Base-by-base conservation (phyloP, 768 basidiomycete species). In the Epithele typhae region DNA sequence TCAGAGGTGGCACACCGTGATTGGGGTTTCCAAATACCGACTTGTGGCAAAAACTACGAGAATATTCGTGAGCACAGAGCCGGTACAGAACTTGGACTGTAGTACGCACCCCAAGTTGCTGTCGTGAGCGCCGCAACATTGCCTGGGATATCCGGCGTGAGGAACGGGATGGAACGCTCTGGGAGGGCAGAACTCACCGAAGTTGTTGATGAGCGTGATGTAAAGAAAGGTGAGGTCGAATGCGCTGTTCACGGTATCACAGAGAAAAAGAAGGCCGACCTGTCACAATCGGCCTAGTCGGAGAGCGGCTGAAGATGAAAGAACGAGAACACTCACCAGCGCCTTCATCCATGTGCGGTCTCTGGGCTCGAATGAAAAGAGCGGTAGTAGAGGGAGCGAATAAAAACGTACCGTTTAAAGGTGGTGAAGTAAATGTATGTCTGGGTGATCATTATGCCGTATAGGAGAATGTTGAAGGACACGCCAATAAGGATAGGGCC, bases 401-500 rank as follows among this genome's bases (percentile, higher is more conserved):
- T n/a, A n/a, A n/a, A n/a, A n/a, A 55, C 61, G 49, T 30, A 67
- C 76, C 52, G 56, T 48, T 69, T 71, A 57, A 63, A 72, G 0
- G 68, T 64, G 37, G 64, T 68, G 54, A 66, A 73, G 58, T 79
- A 79, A 4, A 79, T 30, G 47, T 73, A 72, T 9, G 69, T 60
- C 59, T 81, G 71, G 0, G 68, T 68, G 38, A 73, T 68, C 70
- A 75, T 75, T 36, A 77, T 71, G 2, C 75, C 76, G 48, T 73
- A 75, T 7, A 77, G 64, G 14, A 75, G 43, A 17, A 75, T 57
- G 48, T 76, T 77, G 59, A 77, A 56, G 12, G 67, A 55, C 43
- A 70, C 66, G 17, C 74, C 75, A 36, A 77, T 68, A 51, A 76
- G 64, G 60, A 76, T 73, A 10, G 73, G 73, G 22, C 74, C 73